phyloP scores from a whole-genome alignment of 2,329 filamentous ascomycete species.

The Diaporthe sp. region DNA sequence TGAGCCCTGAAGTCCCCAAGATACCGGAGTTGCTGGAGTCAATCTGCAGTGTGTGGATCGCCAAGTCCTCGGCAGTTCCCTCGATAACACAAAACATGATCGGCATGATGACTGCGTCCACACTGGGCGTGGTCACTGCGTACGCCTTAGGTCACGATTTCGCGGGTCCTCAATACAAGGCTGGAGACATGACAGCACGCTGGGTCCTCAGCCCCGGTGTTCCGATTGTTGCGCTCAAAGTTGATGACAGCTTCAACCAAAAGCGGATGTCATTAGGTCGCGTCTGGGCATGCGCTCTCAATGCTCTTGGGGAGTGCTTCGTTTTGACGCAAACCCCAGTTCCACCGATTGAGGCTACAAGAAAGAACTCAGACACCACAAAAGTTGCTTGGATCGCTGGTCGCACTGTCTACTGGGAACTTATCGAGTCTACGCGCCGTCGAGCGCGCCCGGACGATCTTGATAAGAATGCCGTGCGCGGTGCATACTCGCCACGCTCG shows the following conservation, averaged over 20 bases:
- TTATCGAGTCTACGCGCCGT: constrained; percentile 84
- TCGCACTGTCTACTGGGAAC: constrained; percentile 83
- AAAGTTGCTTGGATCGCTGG: constrained; percentile 85
- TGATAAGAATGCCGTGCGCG: constrained; percentile 75
- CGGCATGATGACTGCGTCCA: constrained; percentile 87
- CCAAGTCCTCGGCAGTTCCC: constrained; percentile 82
- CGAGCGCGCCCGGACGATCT: constrained; percentile 80
- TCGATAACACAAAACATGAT: constrained; percentile 81
- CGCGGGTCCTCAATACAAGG: constrained; percentile 73
- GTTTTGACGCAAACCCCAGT: constrained; percentile 82
- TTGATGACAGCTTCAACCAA: constrained; percentile 85
- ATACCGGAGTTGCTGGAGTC: constrained; percentile 79
- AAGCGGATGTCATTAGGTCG: constrained; percentile 78
- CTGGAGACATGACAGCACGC: constrained; percentile 85
- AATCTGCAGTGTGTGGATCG: constrained; percentile 88
- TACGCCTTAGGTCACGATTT: constrained; percentile 79
- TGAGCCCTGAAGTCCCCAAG: constrained; percentile 81
- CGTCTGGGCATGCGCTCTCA: constrained; percentile 93
- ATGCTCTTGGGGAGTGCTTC: constrained; percentile 92
- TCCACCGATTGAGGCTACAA: constrained; percentile 63
- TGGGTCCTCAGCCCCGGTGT: constrained; percentile 95
- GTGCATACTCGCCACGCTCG: constrained; percentile 85
- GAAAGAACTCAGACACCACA: constrained; percentile 66
- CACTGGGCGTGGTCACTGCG: constrained; percentile 84
- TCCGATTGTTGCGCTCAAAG: constrained; percentile 85